Conservation (phyloP, 257 asterid genomes). For the Lithospermum erythrorhizon region DNA sequence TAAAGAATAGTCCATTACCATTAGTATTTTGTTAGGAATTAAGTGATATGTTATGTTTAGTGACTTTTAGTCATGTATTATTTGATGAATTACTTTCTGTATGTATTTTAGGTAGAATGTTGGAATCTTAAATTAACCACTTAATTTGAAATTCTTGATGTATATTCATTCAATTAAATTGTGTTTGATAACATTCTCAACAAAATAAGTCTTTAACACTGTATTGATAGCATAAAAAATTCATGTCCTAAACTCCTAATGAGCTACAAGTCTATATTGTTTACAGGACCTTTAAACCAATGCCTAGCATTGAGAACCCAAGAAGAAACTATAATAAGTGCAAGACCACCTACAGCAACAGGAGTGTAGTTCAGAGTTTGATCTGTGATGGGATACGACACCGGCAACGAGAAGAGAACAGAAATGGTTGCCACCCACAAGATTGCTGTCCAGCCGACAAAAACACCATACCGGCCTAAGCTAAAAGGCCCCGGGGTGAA, state of each 20-base stretch:
- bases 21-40: no score
- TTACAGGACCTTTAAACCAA: slow-evolving; percentile 93
- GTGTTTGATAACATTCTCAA: no score
- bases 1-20: no score
- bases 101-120: no score
- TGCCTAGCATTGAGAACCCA: slow-evolving; percentile 76
- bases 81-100: no score
- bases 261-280: slow-evolving; percentile 29
- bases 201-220: no score
- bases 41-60: no score
- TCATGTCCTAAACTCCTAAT: not conserved
- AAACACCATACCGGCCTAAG: slow-evolving; percentile 71
- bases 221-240: not conserved
- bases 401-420: slow-evolving; percentile 88
- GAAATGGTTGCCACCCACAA: slow-evolving; percentile 80
- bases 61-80: no score
- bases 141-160: no score
- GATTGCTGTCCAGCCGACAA: slow-evolving; percentile 72
- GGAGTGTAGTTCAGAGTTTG: slow-evolving; percentile 92
- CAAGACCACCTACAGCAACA: slow-evolving; percentile 85
- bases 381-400: slow-evolving; percentile 62
- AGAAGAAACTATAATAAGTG: slow-evolving; percentile 42
- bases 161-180: no score
- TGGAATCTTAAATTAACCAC: no score
- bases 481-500: slow-evolving; percentile 78